These are phyloP conservation scores for Citeromyces nyonsensis DNA, from an alignment of 805 yeast species.

Conservation along the genomic window DNA sequence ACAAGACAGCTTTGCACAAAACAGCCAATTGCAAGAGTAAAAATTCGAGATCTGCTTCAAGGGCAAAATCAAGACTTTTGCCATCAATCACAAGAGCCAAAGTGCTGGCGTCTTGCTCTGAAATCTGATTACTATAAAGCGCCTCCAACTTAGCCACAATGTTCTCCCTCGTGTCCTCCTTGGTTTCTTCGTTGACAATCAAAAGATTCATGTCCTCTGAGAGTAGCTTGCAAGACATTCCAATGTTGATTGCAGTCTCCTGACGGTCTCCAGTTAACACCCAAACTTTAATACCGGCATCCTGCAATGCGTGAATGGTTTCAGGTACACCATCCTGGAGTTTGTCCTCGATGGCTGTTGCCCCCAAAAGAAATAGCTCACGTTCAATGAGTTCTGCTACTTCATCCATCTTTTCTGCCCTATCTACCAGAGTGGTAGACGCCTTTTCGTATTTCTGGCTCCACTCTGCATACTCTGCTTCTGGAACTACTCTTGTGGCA, in stretches of 20 bases:
- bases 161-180: conserved; percentile 63
- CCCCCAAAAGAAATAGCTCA: conserved; percentile 73
- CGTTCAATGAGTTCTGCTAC: conserved; percentile 84
- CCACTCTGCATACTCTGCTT: conserved; percentile 70
- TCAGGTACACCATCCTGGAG: conserved; percentile 98
- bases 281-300: conserved; percentile 96
- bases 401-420: conserved; percentile 65
- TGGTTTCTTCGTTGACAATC: conserved; percentile 74
- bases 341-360: conserved; percentile 97
- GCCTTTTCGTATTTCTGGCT: conserved; percentile 53
- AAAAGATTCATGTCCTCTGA: conserved; percentile 93
- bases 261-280: conserved; percentile 97
- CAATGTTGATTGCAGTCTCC: conserved; percentile 96
- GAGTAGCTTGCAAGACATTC: conserved; percentile 90
- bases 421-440: conserved; percentile 61
- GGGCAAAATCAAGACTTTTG: conserved; percentile 72
- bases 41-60: conserved; percentile 70
- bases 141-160: conserved; percentile 65
- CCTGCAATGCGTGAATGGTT: conserved; percentile 86
- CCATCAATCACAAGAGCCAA: conserved; percentile 92
- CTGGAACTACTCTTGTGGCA: conserved; percentile 70
- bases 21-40: conserved; percentile 67
- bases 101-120: conserved; percentile 56
- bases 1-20: conserved; percentile 86
- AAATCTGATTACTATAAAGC: conserved; percentile 47